Base-by-base conservation (phyloP, 352 stramenopile species). In the Phytophthora cajani region DNA sequence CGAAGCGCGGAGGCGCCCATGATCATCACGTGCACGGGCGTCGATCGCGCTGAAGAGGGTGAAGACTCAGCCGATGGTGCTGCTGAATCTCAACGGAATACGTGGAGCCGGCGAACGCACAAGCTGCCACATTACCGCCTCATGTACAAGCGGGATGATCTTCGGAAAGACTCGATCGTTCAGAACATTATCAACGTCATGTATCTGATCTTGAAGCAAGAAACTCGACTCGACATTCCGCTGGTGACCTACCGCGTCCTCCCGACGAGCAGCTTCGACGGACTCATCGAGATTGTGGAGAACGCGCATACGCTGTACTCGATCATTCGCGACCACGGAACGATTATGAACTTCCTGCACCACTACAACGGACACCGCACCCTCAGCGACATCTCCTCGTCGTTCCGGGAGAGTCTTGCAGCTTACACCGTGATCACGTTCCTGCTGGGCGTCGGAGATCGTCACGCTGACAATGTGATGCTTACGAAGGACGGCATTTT, bases 341-440 rank as follows among this genome's bases (percentile, higher is more conserved):
- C 66, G 38, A 94, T 95, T 58, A 81, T 95, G 62, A 93, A 93
- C 60, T 95, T 95, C 46, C 46, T 95, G 33, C 86, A 95, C 38
- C 88, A 92, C 40, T 91, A 95, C 77, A 95, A 95, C 32, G 85
- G 88, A 17, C 85, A 95, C 53, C 85, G 88, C 33, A 95, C 85
- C 36, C 77, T 95, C n/a, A 91, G 85, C 58, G 88, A 95, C 60
- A 95, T 95, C 42, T 93, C 86, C 46, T 86, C 85, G 19, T 94
- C 86, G 6, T 95, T 94, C 55, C 79, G 88, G 17, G 88, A 98
- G 62, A 98, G 89, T 71, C 95, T 98, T 58, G 98, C 98, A 11
- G 98, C 97, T 25, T 99, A 99, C 84, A 99, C 97, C 32, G 98
- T 99, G 40, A 99, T 99, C 58, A 99, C 98, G 27, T 99, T 99